Percentiles rank a stretch among this genome's conserved stretches.
Evolutionary conservation across 805 yeast genomes (phyloP).

Genomic region (Metschnikowia orientalis): DNA sequence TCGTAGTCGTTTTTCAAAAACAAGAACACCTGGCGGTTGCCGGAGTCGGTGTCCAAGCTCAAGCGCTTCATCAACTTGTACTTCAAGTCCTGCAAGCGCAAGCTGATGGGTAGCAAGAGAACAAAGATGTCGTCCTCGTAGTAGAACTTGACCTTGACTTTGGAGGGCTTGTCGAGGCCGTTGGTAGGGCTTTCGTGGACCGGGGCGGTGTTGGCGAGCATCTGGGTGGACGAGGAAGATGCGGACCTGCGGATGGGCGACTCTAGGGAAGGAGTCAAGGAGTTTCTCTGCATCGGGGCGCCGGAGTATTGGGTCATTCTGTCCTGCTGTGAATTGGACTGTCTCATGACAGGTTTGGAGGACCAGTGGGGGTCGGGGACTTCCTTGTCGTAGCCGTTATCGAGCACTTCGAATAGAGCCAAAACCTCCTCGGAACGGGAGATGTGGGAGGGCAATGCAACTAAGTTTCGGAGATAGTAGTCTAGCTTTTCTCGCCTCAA

Average conservation of each 20-base stretch:
- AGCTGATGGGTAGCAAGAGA: conserved; percentile 47
- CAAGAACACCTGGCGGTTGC: conserved; percentile 26
- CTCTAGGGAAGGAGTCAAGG: conserved; percentile 27
- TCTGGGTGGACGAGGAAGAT: conserved; percentile 21
- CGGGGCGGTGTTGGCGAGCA: conserved; percentile 9
- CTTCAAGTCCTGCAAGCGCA: conserved; percentile 46
- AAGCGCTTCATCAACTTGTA: conserved; percentile 48
- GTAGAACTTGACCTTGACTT: conserved; percentile 67
- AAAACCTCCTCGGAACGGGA: conserved; percentile 65
- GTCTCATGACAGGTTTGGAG: conserved; percentile 36
- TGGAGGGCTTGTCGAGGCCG: conserved; percentile 20
- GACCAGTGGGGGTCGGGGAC: conserved; percentile 18
- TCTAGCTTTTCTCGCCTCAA: conserved; percentile 53
- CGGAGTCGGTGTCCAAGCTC: conserved; percentile 33
- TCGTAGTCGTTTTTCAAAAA: conserved; percentile 41
- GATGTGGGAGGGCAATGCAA: conserved; percentile 72
- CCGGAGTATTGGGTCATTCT: conserved; percentile 48
- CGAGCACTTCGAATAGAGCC: conserved; percentile 61
- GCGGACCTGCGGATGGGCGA: conserved; percentile 19
- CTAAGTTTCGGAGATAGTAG: conserved; percentile 50
- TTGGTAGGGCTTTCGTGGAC: conserved; percentile 1
- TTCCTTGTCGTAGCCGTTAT: conserved; percentile 59
- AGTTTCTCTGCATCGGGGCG: conserved; percentile 22
- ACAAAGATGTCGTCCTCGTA: conserved; percentile 81
- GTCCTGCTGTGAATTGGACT: conserved; percentile 46